Evolutionary conservation across 1,284 basidiomycete genomes (phyloP).

Genomic region (Heliocybe sulcata): DNA sequence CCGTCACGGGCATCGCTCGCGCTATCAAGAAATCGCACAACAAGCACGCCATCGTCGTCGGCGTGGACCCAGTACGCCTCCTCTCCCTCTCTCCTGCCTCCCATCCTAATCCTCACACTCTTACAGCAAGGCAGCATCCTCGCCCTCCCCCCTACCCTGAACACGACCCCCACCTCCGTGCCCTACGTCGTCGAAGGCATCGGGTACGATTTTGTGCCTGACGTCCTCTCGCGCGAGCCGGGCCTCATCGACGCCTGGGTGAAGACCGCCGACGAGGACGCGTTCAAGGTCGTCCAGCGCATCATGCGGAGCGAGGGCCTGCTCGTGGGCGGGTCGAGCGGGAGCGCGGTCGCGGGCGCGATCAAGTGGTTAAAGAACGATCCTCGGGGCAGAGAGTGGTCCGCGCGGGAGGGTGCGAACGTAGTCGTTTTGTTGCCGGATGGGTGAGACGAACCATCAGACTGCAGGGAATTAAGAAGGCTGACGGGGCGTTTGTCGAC

Average conservation of each 20-base stretch:
- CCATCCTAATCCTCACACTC: slow-evolving; percentile 11
- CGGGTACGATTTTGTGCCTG: slow-evolving; percentile 89
- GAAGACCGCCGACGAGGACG: slow-evolving; percentile 79
- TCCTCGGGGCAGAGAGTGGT: slow-evolving; percentile 64
- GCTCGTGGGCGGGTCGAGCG: slow-evolving; percentile 88
- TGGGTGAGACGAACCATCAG: no score
- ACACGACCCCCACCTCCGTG: slow-evolving; percentile 40
- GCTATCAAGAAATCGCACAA: slow-evolving; percentile 79
- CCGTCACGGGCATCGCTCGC: slow-evolving; percentile 81
- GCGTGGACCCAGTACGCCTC: slow-evolving; percentile 76
- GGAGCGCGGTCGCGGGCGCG: slow-evolving; percentile 77
- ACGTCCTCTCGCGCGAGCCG: slow-evolving; percentile 60
- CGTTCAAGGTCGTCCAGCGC: slow-evolving; percentile 70
- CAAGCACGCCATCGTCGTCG: slow-evolving; percentile 68
- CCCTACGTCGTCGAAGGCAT: slow-evolving; percentile 90
- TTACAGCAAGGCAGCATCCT: slow-evolving; percentile 80
- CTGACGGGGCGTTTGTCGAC: slow-evolving; percentile 4
- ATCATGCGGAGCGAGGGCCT: slow-evolving; percentile 88
- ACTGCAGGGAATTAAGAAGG: no score
- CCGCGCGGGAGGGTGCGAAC: slow-evolving; percentile 70
- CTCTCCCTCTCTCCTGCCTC: background rate
- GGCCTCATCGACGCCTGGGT: slow-evolving; percentile 69
- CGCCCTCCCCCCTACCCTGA: slow-evolving; percentile 53
- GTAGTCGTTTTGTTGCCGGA: slow-evolving; percentile 89
- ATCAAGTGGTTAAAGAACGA: slow-evolving; percentile 69